These are phyloP conservation scores for Pichia sp. DNA, from an alignment of 1,139 yeast genomes.

Conservation along the genomic window DNA sequence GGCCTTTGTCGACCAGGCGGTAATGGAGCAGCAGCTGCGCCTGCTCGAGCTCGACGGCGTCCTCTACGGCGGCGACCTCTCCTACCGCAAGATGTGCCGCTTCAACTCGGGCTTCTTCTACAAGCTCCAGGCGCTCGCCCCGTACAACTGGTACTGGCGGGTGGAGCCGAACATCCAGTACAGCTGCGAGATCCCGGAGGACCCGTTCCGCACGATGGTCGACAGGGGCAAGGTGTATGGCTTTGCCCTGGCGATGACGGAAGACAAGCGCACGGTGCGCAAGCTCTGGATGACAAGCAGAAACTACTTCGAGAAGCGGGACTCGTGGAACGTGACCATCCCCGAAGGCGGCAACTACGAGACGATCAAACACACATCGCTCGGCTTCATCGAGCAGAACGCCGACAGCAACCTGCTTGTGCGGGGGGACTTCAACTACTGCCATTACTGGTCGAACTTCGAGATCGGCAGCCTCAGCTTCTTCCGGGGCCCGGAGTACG, in stretches of 20 bases:
- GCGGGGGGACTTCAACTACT: conserved; percentile 66
- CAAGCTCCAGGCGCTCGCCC: conserved; percentile 51
- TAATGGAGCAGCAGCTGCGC: conserved; percentile 50
- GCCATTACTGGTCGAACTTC: conserved; percentile 94
- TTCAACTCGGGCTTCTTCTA: conserved; percentile 71
- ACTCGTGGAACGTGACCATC: conserved; percentile 23
- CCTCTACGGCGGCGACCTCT: conserved; percentile 56
- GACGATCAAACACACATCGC: conserved; percentile 31
- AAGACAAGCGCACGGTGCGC: conserved; percentile 48
- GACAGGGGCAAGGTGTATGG: conserved; percentile 57
- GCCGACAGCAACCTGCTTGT: conserved; percentile 7
- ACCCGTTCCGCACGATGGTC: conserved; percentile 61
- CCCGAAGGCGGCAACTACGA: conserved; percentile 34
- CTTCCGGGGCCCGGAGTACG: conserved; percentile 66
- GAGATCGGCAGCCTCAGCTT: conserved; percentile 78
- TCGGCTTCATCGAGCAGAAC: conserved; percentile 60
- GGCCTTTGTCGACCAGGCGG: conserved; percentile 52
- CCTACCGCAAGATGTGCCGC: conserved; percentile 74
- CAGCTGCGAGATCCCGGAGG: conserved; percentile 63
- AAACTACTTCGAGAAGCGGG: conserved; percentile 41
- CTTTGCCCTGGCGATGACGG: conserved; percentile 61
- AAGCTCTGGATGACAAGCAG: conserved; percentile 59
- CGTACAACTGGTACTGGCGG: conserved; percentile 72
- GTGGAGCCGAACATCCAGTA: conserved; percentile 65
- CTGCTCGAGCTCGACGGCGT: conserved; percentile 40